Percentiles rank a stretch among this genome's conserved stretches.
Conservation (phyloP, 2,329 filamentous ascomycete species). For the Colletotrichum sp. region DNA sequence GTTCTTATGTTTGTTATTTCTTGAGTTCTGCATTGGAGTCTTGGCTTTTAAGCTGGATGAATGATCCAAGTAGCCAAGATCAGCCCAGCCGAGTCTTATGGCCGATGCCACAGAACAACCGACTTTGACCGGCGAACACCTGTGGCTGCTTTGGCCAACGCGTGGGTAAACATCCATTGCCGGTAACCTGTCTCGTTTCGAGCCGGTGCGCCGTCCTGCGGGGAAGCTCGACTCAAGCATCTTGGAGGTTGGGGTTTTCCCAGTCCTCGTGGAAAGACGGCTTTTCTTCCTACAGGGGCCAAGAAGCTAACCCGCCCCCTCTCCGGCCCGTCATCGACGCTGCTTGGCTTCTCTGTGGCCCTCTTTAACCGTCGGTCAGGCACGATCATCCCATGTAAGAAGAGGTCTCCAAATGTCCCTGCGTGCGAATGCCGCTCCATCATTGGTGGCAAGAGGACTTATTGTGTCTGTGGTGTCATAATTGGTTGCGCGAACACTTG, state of each 20-base stretch:
- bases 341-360: background rate
- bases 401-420: background rate
- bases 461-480: background rate
- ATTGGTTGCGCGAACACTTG: background rate
- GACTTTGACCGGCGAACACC: background rate
- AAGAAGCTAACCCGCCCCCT: background rate
- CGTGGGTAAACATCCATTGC: background rate
- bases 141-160: background rate
- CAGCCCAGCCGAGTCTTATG: background rate
- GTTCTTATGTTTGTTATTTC: background rate
- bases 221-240: slow-evolving; percentile 3
- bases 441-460: background rate
- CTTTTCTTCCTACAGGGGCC: slow-evolving; percentile 2
- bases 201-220: background rate
- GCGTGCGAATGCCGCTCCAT: background rate
- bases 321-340: background rate
- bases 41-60: background rate
- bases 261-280: background rate
- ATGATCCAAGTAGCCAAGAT: background rate
- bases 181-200: background rate
- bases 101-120: background rate
- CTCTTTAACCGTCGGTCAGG: slow-evolving; percentile 15
- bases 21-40: background rate
- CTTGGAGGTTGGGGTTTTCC: background rate
- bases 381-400: background rate